Conservation (phyloP, 495 filamentous ascomycete species). For the Cudoniella acicularis region DNA sequence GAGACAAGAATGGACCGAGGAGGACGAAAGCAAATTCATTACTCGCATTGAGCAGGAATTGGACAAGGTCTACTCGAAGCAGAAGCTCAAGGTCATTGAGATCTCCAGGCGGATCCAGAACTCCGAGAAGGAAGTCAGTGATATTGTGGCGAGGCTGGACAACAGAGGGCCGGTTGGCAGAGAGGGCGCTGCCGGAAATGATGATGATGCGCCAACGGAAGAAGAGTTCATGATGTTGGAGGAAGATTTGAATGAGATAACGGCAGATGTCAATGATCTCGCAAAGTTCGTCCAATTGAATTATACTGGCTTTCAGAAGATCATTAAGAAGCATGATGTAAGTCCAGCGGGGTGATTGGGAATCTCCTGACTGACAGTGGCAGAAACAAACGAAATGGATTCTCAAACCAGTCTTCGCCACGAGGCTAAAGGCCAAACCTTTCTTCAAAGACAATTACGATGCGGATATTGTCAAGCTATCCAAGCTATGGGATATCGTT, state of each 20-base stretch:
- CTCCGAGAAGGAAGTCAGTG: constrained; percentile 82
- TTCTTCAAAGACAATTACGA: constrained; percentile 99
- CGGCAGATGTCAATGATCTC: constrained; percentile 96
- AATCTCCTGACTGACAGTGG: constrained; percentile 26
- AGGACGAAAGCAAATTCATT: constrained; percentile 89
- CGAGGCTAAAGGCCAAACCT: constrained; percentile 87
- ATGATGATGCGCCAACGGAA: constrained; percentile 64
- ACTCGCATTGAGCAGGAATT: constrained; percentile 81
- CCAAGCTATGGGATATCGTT: constrained; percentile 91
- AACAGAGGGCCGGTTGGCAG: constrained; percentile 38
- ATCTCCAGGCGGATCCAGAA: constrained; percentile 84
- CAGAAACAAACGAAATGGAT: constrained; percentile 95
- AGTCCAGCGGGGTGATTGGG: constrained; percentile 28
- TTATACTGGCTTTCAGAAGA: constrained; percentile 99
- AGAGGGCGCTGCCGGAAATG: constrained; percentile 19
- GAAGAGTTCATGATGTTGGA: constrained; percentile 94
- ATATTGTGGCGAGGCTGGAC: constrained; percentile 74
- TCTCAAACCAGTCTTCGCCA: constrained; percentile 88
- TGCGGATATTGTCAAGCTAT: constrained; percentile 91
- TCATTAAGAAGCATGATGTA: constrained; percentile 99
- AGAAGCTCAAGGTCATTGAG: constrained; percentile 91
- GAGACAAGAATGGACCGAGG: constrained; percentile 77
- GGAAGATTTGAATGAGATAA: constrained; percentile 94
- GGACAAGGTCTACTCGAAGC: constrained; percentile 95
- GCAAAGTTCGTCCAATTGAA: constrained; percentile 98